Conservation (phyloP, 768 basidiomycete genomes). For the Peribolospora kevripleyi region DNA sequence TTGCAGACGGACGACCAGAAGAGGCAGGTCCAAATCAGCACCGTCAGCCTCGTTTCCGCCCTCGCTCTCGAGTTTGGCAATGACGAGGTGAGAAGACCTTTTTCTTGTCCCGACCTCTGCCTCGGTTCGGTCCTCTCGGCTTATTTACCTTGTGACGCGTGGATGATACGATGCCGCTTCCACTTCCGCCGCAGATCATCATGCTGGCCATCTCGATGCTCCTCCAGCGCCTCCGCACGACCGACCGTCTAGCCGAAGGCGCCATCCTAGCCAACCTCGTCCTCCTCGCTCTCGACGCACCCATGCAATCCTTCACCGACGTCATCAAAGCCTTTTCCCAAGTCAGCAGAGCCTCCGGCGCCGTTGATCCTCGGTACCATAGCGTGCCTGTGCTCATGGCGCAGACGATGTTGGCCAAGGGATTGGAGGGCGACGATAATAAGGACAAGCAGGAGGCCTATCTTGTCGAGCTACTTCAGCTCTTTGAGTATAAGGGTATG, state of each 20-base stretch:
- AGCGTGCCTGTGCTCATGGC: slow-evolving; percentile 37
- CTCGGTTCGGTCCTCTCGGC: too few species aligned
- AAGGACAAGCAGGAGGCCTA: slow-evolving; percentile 56
- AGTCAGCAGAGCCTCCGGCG: slow-evolving; percentile 32
- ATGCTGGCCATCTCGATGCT: slow-evolving; percentile 5
- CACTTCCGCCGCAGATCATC: background rate
- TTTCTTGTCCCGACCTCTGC: too few species aligned
- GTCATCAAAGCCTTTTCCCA: slow-evolving; percentile 61
- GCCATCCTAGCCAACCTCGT: slow-evolving; percentile 79
- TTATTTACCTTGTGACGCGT: too few species aligned
- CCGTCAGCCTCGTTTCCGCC: slow-evolving; percentile 69
- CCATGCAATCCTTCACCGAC: slow-evolving; percentile 51
- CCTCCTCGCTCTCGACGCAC: slow-evolving; percentile 58
- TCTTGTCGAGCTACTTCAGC: slow-evolving; percentile 53
- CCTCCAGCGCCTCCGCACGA: slow-evolving; percentile 4
- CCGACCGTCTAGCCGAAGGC: slow-evolving; percentile 50
- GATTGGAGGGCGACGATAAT: slow-evolving; percentile 35
- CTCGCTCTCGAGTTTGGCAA: slow-evolving; percentile 64
- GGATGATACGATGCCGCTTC: too few species aligned
- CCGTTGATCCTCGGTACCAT: background rate
- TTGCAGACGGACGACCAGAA: slow-evolving; percentile 34
- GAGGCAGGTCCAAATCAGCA: slow-evolving; percentile 60
- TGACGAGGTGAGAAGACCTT: slow-evolving; percentile 29
- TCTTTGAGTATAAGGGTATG: slow-evolving; percentile 77
- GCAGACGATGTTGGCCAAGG: slow-evolving; percentile 55